These are phyloP conservation scores for Trifolium pratense DNA, from an alignment of 306 rosid species.

Conservation along the genomic window DNA sequence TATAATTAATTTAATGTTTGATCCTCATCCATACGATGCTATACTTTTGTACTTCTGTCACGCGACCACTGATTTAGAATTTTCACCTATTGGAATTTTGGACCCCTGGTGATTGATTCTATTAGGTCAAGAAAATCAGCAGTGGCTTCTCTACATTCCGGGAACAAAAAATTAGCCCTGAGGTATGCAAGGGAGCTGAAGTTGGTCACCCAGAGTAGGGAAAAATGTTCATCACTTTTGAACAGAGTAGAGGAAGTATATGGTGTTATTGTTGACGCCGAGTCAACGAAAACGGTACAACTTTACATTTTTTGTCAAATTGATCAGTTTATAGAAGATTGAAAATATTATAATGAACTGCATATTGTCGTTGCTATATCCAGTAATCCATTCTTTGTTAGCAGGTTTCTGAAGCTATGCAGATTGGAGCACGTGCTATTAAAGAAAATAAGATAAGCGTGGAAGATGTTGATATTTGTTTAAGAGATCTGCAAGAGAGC, in stretches of 20 bases:
- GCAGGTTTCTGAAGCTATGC: slow-evolving; percentile 93
- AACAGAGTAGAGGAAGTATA: slow-evolving; percentile 90
- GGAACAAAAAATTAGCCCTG: slow-evolving; percentile 74
- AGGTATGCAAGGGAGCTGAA: slow-evolving; percentile 83
- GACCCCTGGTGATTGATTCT: slow-evolving; percentile 26
- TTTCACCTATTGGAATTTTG: slow-evolving; percentile 6
- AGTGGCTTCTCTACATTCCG: slow-evolving; percentile 68
- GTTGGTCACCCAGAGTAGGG: slow-evolving; percentile 65
- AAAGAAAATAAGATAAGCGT: slow-evolving; percentile 70
- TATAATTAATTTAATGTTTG: slow-evolving; percentile 5
- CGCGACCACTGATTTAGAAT: neutral
- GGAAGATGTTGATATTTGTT: slow-evolving; percentile 75
- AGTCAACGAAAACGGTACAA: slow-evolving; percentile 77
- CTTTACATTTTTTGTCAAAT: neutral
- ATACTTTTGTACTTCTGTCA: slow-evolving; percentile 8
- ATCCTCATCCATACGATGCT: slow-evolving; percentile 11
- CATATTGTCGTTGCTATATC: slow-evolving; percentile 31
- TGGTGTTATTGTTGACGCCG: slow-evolving; percentile 67
- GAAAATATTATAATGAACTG: slow-evolving; percentile 24
- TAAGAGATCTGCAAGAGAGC: slow-evolving; percentile 79
- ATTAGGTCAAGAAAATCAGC: slow-evolving; percentile 81
- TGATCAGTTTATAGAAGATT: slow-evolving; percentile 21
- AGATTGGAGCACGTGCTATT: slow-evolving; percentile 79
- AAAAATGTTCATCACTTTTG: slow-evolving; percentile 74
- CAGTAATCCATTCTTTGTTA: slow-evolving; percentile 36